Base-by-base conservation (phyloP, 805 yeast species). In the Kodamaea kakaduensis region DNA sequence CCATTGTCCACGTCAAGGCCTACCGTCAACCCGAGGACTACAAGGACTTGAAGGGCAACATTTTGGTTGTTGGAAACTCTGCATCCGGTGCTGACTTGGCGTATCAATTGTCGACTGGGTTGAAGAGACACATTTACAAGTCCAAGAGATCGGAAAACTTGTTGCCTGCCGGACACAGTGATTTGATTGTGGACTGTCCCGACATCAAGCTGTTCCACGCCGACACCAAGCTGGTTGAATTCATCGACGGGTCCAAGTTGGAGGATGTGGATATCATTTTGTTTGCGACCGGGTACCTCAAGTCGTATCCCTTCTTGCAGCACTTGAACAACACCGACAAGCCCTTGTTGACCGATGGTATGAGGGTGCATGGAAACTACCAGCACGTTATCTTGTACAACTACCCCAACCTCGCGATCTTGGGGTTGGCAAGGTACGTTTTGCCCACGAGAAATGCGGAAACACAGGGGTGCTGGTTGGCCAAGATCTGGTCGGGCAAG, bases 51-150 rank as follows among this genome's bases (percentile, higher is more conserved):
- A 33, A 35, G 16, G 39, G 39, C 13, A 67, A 58, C n/a, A 76
- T 80, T 10, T 54, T 85, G 28, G 70, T 84, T 5, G 75, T 85
- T n/a, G 95, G 95, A 0, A 81, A 79, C 47, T 77, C 81, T 8
- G 82, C 93, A 2, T 78, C 87, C 19, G 95, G 90, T 17, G 73
- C 77, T 13, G 95, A 87, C 51, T 63, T 84, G 26, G 44, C 86
- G 2, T 71, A 69, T 38, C 89, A 83, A 50, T 50, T 80, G 13
- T 73, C 78, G 1, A 60, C 64, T 2, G 50, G 40, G 3, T 59
- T 73, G 29, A 56, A 67, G 15, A 62, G 57, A 33, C 54, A 50
- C 6, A 61, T 79, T 9, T 67, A 69, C 48, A 69, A 76, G 40
- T 69, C 81, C 8, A 59, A 67, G 9, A 61, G 83, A 43, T 69